Conservation (phyloP, 768 basidiomycete genomes). For the Clathrus columnatus region DNA sequence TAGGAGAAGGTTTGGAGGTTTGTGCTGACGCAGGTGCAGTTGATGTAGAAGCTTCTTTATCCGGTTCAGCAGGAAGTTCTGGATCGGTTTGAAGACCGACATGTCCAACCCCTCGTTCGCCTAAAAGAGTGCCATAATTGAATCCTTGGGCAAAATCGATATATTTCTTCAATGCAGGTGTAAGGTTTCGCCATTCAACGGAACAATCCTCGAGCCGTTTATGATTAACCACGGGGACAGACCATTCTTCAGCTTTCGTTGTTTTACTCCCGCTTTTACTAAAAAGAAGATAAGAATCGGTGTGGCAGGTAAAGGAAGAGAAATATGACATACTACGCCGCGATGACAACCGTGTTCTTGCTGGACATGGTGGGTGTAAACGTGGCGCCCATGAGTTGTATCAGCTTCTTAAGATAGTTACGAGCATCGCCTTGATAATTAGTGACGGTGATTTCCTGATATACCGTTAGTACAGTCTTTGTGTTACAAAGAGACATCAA, state of each 20-base stretch:
- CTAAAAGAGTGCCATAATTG: slow-evolving; percentile 46
- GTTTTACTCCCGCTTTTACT: slow-evolving; percentile 44
- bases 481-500: background rate
- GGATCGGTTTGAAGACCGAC: slow-evolving; percentile 18
- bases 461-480: background rate
- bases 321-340: slow-evolving; percentile 71
- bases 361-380: slow-evolving; percentile 80
- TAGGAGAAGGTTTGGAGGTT: background rate
- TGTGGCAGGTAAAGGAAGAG: background rate
- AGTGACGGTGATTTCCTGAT: slow-evolving; percentile 73
- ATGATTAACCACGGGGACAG: slow-evolving; percentile 82
- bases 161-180: slow-evolving; percentile 58
- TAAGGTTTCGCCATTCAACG: slow-evolving; percentile 63
- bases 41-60: slow-evolving; percentile 4
- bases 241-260: slow-evolving; percentile 66
- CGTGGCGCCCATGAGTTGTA: slow-evolving; percentile 62
- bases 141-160: slow-evolving; percentile 58
- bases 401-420: slow-evolving; percentile 82
- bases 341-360: slow-evolving; percentile 71
- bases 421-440: slow-evolving; percentile 84
- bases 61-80: no score
- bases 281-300: slow-evolving; percentile 4
- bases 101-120: slow-evolving; percentile 22
- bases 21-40: background rate
- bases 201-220: slow-evolving; percentile 90